These are phyloP conservation scores for Cladosporium sp. DNA, from an alignment of 2,329 filamentous ascomycete genomes.

Conservation along the genomic window DNA sequence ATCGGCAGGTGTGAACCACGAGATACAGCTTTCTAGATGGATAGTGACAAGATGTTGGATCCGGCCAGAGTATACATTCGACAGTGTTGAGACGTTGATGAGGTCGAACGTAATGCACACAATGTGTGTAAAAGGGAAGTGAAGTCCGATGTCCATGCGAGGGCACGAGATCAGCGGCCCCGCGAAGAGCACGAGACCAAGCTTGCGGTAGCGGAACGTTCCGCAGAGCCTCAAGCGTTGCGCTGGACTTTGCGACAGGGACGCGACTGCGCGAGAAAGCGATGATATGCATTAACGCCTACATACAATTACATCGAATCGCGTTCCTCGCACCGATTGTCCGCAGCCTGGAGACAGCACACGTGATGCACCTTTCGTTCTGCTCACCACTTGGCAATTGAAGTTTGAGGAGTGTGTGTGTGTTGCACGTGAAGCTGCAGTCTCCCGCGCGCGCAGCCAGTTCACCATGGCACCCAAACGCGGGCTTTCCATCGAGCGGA, in stretches of 20 bases:
- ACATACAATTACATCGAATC: not conserved
- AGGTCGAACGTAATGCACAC: not conserved
- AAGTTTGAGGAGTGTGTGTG: not conserved
- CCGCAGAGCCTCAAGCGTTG: constrained; percentile 1
- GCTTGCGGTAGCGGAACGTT: not conserved
- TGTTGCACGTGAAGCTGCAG: not conserved
- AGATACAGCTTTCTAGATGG: no score
- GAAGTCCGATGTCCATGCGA: not conserved
- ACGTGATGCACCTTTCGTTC: not conserved
- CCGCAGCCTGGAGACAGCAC: not conserved
- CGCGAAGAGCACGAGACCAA: not conserved
- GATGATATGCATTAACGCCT: not conserved
- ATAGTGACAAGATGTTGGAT: constrained; percentile 3
- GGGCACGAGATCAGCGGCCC: not conserved
- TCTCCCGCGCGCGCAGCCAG: not conserved
- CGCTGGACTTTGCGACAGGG: constrained; percentile 4
- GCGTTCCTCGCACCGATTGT: not conserved
- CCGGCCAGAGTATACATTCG: not conserved
- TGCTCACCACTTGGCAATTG: not conserved
- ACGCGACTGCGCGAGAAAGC: constrained; percentile 2
- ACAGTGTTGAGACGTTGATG: not conserved
- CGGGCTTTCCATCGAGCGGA: constrained; percentile 46
- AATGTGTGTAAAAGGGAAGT: not conserved
- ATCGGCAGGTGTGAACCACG: no score
- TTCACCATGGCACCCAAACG: constrained; percentile 42